These are phyloP conservation scores for Tuber borchii DNA, from an alignment of 495 filamentous ascomycete genomes.

Conservation along the genomic window DNA sequence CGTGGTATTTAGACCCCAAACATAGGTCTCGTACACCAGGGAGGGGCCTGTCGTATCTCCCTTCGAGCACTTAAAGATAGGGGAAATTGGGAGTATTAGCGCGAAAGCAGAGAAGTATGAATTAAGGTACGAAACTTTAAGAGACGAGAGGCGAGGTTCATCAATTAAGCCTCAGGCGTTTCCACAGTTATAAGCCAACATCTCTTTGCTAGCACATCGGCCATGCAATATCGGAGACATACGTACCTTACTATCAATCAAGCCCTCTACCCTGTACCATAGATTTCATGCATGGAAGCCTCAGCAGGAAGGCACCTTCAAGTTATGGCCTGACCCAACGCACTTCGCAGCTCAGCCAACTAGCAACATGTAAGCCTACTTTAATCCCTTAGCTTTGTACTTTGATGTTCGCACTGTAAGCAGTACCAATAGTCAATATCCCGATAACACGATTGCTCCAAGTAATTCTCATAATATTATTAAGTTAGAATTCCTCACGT, in stretches of 20 bases:
- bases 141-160: not conserved
- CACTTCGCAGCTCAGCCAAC: not conserved
- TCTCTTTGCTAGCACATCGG: not conserved
- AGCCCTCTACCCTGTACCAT: not conserved
- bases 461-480: not conserved
- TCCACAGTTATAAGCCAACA: not conserved
- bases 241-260: not conserved
- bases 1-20: not conserved
- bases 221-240: not conserved
- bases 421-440: not conserved
- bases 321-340: not conserved
- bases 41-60: not conserved
- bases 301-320: not conserved
- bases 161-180: not conserved
- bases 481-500: not conserved
- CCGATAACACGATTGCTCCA: not conserved
- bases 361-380: not conserved
- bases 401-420: not conserved
- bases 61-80: not conserved
- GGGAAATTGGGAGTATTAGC: not conserved
- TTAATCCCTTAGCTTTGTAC: not conserved
- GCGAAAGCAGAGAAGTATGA: not conserved
- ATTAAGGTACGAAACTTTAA: not conserved
- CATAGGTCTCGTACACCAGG: not conserved
- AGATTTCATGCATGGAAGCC: not conserved